phyloP scores from a whole-genome alignment of 352 stramenopile genomes.

The Phytophthora podocarpi region DNA sequence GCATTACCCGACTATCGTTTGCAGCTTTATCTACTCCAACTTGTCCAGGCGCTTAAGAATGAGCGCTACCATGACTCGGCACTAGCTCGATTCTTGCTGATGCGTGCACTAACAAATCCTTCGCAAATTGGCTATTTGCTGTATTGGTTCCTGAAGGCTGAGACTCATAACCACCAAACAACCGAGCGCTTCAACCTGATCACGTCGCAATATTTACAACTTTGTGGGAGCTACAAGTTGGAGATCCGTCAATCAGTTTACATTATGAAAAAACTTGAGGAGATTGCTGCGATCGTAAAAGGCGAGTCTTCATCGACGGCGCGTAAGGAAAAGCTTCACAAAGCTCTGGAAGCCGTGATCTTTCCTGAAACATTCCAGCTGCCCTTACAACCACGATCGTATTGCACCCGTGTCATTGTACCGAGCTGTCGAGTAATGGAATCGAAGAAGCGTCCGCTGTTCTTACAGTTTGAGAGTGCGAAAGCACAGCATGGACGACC shows the following conservation, averaged over 20 bases:
- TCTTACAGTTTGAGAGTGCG: constrained; percentile 82
- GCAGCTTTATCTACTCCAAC: constrained; percentile 84
- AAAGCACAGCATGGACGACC: constrained; percentile 65
- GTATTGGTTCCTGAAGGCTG: constrained; percentile 84
- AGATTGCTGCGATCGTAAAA: constrained; percentile 75
- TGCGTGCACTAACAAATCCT: constrained; percentile 75
- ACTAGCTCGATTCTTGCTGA: constrained; percentile 77
- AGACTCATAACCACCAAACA: constrained; percentile 68
- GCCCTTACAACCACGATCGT: constrained; percentile 84
- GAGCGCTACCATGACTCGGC: constrained; percentile 86
- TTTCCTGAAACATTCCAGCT: constrained; percentile 91
- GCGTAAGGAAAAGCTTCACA: constrained; percentile 59
- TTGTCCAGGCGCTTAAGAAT: constrained; percentile 88
- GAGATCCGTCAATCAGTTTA: constrained; percentile 92
- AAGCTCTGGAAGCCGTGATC: constrained; percentile 53
- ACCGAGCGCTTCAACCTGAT: constrained; percentile 71
- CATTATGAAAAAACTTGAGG: constrained; percentile 91
- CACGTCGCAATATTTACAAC: constrained; percentile 81
- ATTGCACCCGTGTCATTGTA: constrained; percentile 77
- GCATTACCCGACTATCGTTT: constrained; percentile 86
- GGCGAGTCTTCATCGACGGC: constrained; percentile 38
- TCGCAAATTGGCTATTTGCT: constrained; percentile 82
- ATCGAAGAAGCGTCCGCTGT: constrained; percentile 92
- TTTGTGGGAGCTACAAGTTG: constrained; percentile 89
- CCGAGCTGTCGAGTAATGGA: constrained; percentile 93